A percentile compares a stretch with the other conserved stretches of the same genome.
Evolutionary conservation across 2,329 filamentous ascomycete species (phyloP).

Genomic region (Fusarium odoratissimum): DNA sequence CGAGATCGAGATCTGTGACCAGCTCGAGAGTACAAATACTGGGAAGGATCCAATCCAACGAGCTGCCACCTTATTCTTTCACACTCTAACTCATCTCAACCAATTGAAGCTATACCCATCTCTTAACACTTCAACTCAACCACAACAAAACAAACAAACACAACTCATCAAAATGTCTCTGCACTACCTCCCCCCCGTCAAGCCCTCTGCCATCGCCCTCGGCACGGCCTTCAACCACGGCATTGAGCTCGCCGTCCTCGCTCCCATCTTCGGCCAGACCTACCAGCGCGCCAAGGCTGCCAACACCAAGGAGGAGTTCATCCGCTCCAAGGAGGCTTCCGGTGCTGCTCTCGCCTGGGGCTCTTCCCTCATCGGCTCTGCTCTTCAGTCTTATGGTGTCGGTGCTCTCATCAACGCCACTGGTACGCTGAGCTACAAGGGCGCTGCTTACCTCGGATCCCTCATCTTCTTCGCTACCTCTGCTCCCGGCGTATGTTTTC

Average conservation of each 20-base stretch:
- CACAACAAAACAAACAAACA: not conserved
- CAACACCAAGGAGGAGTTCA: constrained; percentile 96
- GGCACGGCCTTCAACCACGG: constrained; percentile 97
- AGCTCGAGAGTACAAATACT: constrained; percentile 45
- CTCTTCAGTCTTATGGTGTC: constrained; percentile 89
- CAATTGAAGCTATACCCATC: constrained; percentile 30
- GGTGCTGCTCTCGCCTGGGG: constrained; percentile 90
- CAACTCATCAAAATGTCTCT: constrained; percentile 66
- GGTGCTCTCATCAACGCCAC: constrained; percentile 94
- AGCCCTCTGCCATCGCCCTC: constrained; percentile 97
- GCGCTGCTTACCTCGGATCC: constrained; percentile 90
- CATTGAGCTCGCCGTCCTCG: constrained; percentile 86
- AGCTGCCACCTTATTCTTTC: not conserved
- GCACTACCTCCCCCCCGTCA: constrained; percentile 79
- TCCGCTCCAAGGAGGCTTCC: constrained; percentile 91
- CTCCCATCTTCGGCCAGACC: constrained; percentile 91
- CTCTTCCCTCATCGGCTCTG: constrained; percentile 88
- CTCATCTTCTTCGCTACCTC: constrained; percentile 93
- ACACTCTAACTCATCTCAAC: constrained; percentile 9
- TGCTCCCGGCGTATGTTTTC: constrained; percentile 78
- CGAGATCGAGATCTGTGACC: constrained; percentile 41
- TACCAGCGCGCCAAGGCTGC: constrained; percentile 92
- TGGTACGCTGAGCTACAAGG: constrained; percentile 95
- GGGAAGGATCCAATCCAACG: constrained; percentile 13
- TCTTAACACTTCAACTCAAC: not conserved